Evolutionary conservation across 306 rosid genomes (phyloP).

Genomic region (Ziziphus jujuba): DNA sequence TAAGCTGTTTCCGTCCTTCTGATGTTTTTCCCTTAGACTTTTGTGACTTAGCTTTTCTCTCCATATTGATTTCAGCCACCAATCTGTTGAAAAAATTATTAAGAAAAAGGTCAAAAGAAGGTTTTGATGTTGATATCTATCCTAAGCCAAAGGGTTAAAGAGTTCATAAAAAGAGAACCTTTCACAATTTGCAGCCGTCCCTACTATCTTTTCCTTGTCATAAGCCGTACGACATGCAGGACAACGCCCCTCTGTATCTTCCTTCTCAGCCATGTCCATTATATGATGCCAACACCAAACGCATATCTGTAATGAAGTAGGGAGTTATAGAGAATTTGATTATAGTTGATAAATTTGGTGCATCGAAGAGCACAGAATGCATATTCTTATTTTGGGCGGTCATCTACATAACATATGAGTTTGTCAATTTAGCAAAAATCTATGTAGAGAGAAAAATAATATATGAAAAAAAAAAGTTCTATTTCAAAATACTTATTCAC

Average conservation of each 20-base stretch:
- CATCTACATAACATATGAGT: too few species aligned
- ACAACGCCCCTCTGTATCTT: slow-evolving; percentile 91
- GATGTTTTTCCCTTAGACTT: slow-evolving; percentile 74
- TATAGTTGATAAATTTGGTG: too few species aligned
- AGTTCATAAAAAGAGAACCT: slow-evolving; percentile 49
- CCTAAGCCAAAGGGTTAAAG: slow-evolving; percentile 16
- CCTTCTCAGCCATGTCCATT: slow-evolving; percentile 97
- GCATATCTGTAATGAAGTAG: slow-evolving; percentile 66
- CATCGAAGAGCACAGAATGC: too few species aligned
- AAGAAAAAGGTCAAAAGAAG: background rate
- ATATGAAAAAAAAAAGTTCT: background rate
- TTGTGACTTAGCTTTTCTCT: slow-evolving; percentile 76
- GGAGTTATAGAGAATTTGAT: background rate
- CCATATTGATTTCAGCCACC: slow-evolving; percentile 57
- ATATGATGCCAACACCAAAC: slow-evolving; percentile 99
- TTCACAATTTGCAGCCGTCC: slow-evolving; percentile 86
- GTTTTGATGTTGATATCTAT: background rate
- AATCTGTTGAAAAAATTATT: slow-evolving; percentile 25
- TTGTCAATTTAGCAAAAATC: too few species aligned
- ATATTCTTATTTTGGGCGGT: too few species aligned
- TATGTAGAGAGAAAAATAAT: background rate
- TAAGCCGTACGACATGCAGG: slow-evolving; percentile 94
- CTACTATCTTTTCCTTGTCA: slow-evolving; percentile 96
- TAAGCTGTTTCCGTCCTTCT: slow-evolving; percentile 96
- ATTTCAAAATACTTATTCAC: background rate